These are phyloP conservation scores for Stemphylium lycopersici DNA, from an alignment of 2,329 filamentous ascomycete species.

Conservation along the genomic window DNA sequence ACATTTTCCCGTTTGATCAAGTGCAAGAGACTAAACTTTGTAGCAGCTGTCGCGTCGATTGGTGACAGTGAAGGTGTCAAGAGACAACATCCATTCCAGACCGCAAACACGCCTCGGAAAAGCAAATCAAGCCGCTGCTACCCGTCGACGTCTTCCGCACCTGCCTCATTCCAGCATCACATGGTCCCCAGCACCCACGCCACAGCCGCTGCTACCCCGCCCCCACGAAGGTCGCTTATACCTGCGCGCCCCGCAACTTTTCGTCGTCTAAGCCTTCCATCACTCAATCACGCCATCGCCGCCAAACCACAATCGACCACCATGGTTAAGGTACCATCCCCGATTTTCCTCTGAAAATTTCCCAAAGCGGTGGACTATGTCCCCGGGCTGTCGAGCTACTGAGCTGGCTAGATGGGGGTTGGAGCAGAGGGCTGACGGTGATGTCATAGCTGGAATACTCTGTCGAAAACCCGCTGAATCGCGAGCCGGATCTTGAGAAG, in stretches of 20 bases:
- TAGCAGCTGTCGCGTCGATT: no score
- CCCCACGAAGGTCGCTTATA: slow-evolving; percentile 17
- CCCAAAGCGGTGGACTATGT: slow-evolving; percentile 28
- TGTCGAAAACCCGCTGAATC: slow-evolving; percentile 56
- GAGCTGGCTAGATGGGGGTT: neutral
- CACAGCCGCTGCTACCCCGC: slow-evolving; percentile 13
- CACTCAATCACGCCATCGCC: slow-evolving; percentile 37
- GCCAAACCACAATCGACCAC: slow-evolving; percentile 29
- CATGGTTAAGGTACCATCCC: slow-evolving; percentile 36
- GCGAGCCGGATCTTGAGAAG: slow-evolving; percentile 54
- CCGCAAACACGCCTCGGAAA: no score
- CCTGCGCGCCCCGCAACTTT: slow-evolving; percentile 13
- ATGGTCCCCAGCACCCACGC: neutral
- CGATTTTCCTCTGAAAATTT: slow-evolving; percentile 13
- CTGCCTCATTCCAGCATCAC: neutral
- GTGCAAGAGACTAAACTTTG: no score
- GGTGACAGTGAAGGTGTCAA: no score
- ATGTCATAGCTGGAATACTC: slow-evolving; percentile 49
- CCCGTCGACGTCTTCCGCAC: neutral
- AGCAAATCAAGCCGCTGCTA: slow-evolving; percentile 1
- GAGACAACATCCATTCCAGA: no score
- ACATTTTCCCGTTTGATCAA: no score
- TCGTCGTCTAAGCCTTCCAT: slow-evolving; percentile 28
- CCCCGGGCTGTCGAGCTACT: neutral
- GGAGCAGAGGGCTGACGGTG: slow-evolving; percentile 17